Evolutionary conservation across 768 basidiomycete genomes (phyloP).

Genomic region (Tricholoma terreum): DNA sequence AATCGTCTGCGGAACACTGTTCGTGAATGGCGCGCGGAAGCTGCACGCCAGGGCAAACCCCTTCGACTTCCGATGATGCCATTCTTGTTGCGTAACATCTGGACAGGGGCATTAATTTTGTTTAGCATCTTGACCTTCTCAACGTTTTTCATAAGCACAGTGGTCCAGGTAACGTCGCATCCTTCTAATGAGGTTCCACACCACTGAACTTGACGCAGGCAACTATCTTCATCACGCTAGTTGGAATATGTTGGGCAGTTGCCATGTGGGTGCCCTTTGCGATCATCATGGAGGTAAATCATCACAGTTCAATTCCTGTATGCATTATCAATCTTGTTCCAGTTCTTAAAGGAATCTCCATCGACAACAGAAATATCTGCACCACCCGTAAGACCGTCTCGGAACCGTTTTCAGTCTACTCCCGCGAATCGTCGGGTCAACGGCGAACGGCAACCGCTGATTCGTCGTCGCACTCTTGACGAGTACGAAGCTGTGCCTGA

Average conservation of each 20-base stretch:
- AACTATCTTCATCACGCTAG: constrained; percentile 74
- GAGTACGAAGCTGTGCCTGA: constrained; percentile 40
- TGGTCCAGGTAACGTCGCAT: constrained; percentile 51
- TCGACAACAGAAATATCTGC: constrained; percentile 16
- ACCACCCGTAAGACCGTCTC: constrained; percentile 41
- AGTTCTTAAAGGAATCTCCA: constrained; percentile 74
- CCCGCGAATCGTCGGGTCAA: constrained; percentile 35
- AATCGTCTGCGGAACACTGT: constrained; percentile 69
- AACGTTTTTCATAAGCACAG: constrained; percentile 84
- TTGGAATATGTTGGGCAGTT: constrained; percentile 95
- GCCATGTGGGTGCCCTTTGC: constrained; percentile 98
- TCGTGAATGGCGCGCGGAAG: constrained; percentile 81
- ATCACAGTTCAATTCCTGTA: background rate
- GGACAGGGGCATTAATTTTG: constrained; percentile 82
- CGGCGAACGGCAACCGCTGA: constrained; percentile 55
- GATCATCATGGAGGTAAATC: constrained; percentile 90
- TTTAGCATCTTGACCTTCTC: constrained; percentile 78
- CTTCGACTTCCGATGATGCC: constrained; percentile 84
- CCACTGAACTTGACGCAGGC: constrained; percentile 45
- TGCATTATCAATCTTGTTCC: background rate
- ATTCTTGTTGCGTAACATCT: constrained; percentile 88
- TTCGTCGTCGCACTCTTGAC: constrained; percentile 57
- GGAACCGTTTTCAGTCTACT: constrained; percentile 52
- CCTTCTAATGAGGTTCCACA: background rate
- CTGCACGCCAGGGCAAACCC: constrained; percentile 68